Evolutionary conservation across 1,284 basidiomycete species (phyloP).

Genomic region (Sphaerobolus stellatus): DNA sequence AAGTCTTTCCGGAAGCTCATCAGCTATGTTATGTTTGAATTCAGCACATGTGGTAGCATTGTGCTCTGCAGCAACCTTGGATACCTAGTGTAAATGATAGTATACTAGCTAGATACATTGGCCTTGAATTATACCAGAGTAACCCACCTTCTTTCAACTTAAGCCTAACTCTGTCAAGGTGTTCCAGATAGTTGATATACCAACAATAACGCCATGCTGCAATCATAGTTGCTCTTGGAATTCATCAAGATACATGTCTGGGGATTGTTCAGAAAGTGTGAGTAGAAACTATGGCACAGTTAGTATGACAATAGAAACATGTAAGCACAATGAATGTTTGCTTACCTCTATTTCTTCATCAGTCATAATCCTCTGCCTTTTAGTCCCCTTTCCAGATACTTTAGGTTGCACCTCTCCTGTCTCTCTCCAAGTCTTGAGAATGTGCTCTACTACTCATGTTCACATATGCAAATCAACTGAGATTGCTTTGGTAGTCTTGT

Average conservation of each 20-base stretch:
- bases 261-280: background rate
- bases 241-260: slow-evolving; percentile 16
- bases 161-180: slow-evolving; percentile 6
- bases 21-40: background rate
- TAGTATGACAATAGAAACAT: background rate
- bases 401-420: background rate
- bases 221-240: slow-evolving; percentile 1
- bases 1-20: slow-evolving; percentile 13
- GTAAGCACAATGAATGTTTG: background rate
- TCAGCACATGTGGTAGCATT: background rate
- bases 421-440: slow-evolving; percentile 5
- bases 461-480: background rate
- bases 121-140: background rate
- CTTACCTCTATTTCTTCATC: slow-evolving; percentile 2
- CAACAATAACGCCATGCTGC: slow-evolving; percentile 3
- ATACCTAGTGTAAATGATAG: background rate
- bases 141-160: background rate
- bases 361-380: background rate
- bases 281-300: slow-evolving; percentile 11
- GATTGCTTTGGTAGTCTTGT: background rate
- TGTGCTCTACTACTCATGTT: background rate
- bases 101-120: background rate
- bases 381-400: background rate
- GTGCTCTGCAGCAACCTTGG: slow-evolving; percentile 1
- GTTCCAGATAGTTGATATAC: slow-evolving; percentile 7